Conservation (phyloP, 192 early-diverging fungal genomes). For the Phycomyces nitens region DNA sequence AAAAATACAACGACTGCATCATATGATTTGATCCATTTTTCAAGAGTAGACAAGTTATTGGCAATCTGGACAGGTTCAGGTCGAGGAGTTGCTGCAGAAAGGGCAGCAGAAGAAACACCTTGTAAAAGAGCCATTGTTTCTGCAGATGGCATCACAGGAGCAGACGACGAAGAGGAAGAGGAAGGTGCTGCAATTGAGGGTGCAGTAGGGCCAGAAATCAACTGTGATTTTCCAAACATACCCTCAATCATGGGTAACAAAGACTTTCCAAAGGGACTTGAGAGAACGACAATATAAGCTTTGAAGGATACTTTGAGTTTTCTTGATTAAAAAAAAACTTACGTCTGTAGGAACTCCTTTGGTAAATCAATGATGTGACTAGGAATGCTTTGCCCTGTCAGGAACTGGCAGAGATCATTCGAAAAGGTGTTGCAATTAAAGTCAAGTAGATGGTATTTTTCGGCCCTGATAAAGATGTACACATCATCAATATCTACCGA, state of each 20-base stretch:
- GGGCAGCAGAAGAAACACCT: constrained; percentile 20
- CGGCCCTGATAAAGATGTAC: constrained; percentile 36
- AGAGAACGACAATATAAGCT: no score
- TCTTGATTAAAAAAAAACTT: constrained; percentile 5
- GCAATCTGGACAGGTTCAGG: constrained; percentile 34
- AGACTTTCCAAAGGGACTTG: constrained; percentile 56
- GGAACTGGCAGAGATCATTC: constrained; percentile 74
- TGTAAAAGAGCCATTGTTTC: constrained; percentile 20
- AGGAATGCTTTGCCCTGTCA: constrained; percentile 75
- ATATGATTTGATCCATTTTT: constrained; percentile 43
- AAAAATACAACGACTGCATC: constrained; percentile 63
- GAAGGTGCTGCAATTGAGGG: not conserved
- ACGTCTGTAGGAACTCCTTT: constrained; percentile 59
- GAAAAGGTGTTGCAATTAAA: constrained; percentile 87
- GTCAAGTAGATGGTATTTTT: constrained; percentile 81
- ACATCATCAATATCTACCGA: no score
- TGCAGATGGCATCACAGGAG: constrained; percentile 6
- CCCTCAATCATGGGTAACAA: constrained; percentile 64
- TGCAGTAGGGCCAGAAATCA: not conserved
- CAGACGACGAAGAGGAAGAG: constrained; percentile 19
- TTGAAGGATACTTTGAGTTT: no score
- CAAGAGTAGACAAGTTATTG: constrained; percentile 38
- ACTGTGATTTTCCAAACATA: constrained; percentile 55
- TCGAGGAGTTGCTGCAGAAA: constrained; percentile 16
- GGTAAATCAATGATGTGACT: constrained; percentile 71